Base-by-base conservation (phyloP, 176 grass and related monocot species). In the Stipa capillata region DNA sequence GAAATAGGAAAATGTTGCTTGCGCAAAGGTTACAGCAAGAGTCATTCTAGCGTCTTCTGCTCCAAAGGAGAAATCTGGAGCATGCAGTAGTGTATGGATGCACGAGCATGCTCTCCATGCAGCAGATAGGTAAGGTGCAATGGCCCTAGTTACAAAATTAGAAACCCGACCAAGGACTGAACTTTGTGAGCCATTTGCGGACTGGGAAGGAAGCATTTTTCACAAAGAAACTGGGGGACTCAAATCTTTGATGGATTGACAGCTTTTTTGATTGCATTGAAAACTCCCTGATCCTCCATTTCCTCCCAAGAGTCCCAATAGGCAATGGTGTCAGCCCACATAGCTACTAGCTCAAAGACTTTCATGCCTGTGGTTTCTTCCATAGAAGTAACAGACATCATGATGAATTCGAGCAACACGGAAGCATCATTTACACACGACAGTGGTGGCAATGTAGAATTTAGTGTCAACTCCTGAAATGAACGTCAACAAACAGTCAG, bases 231-330 rank as follows among this genome's bases (percentile, higher is more conserved):
- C 72, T 58, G 0, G 20, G 53, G 20, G 44, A 77, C n/a, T 91
- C 83, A 50, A 88, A 86, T 73, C 81, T 89, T 74, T 77, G 77
- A 70, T 81, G 77, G 52, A 91, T 87, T 84, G 35, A 89, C 61
- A 55, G 71, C 77, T 87, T 94, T 86, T 62, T 87, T 88, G 45
- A 94, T 87, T 42, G 86, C 76, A 10, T 84, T 77, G 65, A 94
- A 94, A 65, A 94, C 71, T 43, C 82, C 86, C 60, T 91, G 81
- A 82, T 94, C 89, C 73, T 91, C 92, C 72, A 87, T 89, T 80
- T 94, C 92, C 73, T 91, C 92, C 92, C 89, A 94, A 13, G 80
- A 82, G 77, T 94, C 76, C 86, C 82, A 94, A 37, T 76, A 79
- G 13, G 84, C 77, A 51, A 94, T 80, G 33, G 63, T 78, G 29